These are phyloP conservation scores for Corchorus capsularis DNA, from an alignment of 345 rosid genomes.

Conservation along the genomic window DNA sequence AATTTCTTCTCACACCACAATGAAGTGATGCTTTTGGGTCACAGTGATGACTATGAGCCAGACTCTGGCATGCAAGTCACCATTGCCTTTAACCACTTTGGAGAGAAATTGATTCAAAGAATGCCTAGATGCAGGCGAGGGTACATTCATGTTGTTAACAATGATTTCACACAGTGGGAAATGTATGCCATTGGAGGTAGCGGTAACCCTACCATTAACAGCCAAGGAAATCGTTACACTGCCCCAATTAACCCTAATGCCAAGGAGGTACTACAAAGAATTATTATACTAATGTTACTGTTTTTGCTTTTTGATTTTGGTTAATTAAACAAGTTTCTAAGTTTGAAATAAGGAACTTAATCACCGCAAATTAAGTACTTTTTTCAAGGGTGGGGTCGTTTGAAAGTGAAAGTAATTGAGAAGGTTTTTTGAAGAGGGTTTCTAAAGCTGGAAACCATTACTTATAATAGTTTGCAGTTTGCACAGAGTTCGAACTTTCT, in stretches of 20 bases:
- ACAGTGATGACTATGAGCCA: constrained; percentile 81
- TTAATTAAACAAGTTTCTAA: background rate
- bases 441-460: constrained; percentile 14
- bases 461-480: background rate
- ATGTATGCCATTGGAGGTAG: constrained; percentile 99
- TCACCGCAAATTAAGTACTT: constrained; percentile 27
- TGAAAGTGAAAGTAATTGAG: constrained; percentile 15
- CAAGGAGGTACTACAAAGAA: constrained; percentile 55
- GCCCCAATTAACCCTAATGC: constrained; percentile 82
- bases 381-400: constrained; percentile 21
- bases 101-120: constrained; percentile 82
- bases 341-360: background rate
- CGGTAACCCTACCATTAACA: constrained; percentile 90
- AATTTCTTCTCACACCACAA: constrained; percentile 93
- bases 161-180: constrained; percentile 93
- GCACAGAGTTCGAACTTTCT: background rate
- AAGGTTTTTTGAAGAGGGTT: background rate
- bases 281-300: background rate
- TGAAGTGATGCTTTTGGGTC: constrained; percentile 96
- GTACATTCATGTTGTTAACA: constrained; percentile 92
- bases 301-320: background rate
- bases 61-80: constrained; percentile 97
- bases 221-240: constrained; percentile 92
- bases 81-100: constrained; percentile 95
- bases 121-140: constrained; percentile 96